Percentiles rank a stretch among this genome's conserved stretches.
Conservation (phyloP, 805 yeast genomes). For the Wickerhamiella sorbophila region DNA sequence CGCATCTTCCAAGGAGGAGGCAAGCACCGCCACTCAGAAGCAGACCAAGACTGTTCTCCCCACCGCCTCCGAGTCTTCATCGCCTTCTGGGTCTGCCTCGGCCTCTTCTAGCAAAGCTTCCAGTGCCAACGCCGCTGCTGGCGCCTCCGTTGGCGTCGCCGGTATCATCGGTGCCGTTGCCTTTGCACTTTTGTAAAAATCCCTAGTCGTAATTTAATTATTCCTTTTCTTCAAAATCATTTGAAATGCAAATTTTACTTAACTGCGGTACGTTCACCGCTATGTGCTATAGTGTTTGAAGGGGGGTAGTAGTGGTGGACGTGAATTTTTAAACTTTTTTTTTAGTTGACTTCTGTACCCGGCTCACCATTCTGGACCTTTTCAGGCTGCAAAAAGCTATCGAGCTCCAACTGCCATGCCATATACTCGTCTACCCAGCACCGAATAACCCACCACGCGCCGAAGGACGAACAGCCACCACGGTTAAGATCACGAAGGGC, state of each 20-base stretch:
- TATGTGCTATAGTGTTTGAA: too few species aligned
- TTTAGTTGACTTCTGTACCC: too few species aligned
- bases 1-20: background rate
- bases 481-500: conserved; percentile 27
- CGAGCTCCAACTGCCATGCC: conserved; percentile 45
- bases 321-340: too few species aligned
- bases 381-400: conserved; percentile 18
- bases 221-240: too few species aligned
- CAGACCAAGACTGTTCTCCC: background rate
- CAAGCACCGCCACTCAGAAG: background rate
- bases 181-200: conserved; percentile 7
- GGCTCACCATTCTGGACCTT: too few species aligned
- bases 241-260: too few species aligned
- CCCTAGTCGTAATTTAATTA: background rate
- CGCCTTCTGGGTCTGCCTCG: background rate
- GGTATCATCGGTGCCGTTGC: conserved; percentile 14
- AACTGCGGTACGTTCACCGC: too few species aligned
- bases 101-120: conserved; percentile 4
- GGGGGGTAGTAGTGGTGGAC: too few species aligned
- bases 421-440: conserved; percentile 69
- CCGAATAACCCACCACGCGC: conserved; percentile 61
- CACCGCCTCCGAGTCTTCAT: background rate
- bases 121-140: conserved; percentile 7
- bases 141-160: conserved; percentile 7
- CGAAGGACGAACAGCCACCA: conserved; percentile 44